phyloP scores from a whole-genome alignment of 2,329 filamentous ascomycete species.

The Fusarium tjaetaba region DNA sequence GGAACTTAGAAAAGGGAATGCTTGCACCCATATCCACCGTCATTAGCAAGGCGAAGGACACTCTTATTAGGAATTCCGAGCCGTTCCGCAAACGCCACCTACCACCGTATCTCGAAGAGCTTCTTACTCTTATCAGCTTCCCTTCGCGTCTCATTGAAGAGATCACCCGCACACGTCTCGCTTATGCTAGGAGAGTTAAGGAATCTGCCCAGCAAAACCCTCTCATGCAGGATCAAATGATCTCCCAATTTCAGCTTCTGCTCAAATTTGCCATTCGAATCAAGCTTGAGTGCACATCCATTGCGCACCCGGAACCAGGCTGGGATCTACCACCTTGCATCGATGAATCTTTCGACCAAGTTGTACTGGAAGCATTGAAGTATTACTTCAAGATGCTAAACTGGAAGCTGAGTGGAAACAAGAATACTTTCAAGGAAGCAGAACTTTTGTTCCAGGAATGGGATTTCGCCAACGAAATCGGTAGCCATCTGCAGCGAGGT shows the following conservation, averaged over 20 bases:
- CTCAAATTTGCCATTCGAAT: conserved; percentile 92
- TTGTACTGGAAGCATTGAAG: conserved; percentile 90
- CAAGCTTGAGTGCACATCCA: conserved; percentile 85
- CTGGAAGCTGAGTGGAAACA: conserved; percentile 96
- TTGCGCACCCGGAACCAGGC: conserved; percentile 86
- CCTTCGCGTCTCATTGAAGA: conserved; percentile 95
- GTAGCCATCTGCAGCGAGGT: conserved; percentile 88
- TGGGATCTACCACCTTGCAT: conserved; percentile 98
- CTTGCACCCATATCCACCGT: conserved; percentile 84
- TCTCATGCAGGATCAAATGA: conserved; percentile 98
- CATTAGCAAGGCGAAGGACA: conserved; percentile 92
- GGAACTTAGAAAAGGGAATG: conserved; percentile 72
- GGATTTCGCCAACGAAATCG: conserved; percentile 96
- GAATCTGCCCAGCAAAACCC: conserved; percentile 91
- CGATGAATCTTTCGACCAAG: conserved; percentile 93
- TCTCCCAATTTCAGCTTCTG: conserved; percentile 92
- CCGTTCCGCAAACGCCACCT: conserved; percentile 89
- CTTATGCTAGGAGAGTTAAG: conserved; percentile 94
- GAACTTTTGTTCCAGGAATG: conserved; percentile 98
- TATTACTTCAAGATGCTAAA: conserved; percentile 99
- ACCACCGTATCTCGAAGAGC: conserved; percentile 95
- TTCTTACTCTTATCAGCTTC: conserved; percentile 96
- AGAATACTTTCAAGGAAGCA: conserved; percentile 99
- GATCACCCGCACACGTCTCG: conserved; percentile 90
- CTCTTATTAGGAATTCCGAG: conserved; percentile 85